Conservation (phyloP, 352 stramenopile genomes). For the Globisporangium cederbergense region DNA sequence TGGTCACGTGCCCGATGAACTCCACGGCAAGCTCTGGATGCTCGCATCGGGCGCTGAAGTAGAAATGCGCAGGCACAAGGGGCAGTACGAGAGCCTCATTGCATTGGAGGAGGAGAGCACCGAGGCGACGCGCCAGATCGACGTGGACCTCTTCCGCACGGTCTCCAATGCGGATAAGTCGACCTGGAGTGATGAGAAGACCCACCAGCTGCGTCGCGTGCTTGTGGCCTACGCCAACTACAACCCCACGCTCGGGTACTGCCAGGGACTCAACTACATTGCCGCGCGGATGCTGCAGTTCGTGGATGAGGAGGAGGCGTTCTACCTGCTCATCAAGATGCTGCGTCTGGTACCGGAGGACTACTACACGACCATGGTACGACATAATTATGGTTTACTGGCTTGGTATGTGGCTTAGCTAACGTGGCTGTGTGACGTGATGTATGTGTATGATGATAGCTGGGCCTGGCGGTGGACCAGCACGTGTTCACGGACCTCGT, state of each 20-base stretch:
- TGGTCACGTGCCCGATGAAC: constrained; percentile 47
- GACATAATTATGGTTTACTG: constrained; percentile 14
- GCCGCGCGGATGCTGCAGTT: constrained; percentile 67
- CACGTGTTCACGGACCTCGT: constrained; percentile 87
- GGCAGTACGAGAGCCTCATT: constrained; percentile 52
- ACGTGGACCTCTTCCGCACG: constrained; percentile 80
- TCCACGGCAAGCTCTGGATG: constrained; percentile 84
- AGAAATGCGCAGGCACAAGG: constrained; percentile 60
- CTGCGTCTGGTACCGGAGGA: constrained; percentile 76
- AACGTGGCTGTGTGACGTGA: constrained; percentile 1
- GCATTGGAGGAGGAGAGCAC: constrained; percentile 51
- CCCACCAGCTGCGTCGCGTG: constrained; percentile 68
- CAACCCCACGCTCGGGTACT: constrained; percentile 83
- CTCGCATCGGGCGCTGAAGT: constrained; percentile 62
- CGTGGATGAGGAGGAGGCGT: constrained; percentile 70
- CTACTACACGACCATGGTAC: constrained; percentile 88
- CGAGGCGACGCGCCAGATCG: constrained; percentile 78
- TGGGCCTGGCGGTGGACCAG: constrained; percentile 84
- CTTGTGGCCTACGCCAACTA: constrained; percentile 83
- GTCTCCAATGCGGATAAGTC: constrained; percentile 59
- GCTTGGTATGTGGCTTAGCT: constrained; percentile 1
- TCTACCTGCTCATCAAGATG: constrained; percentile 83
- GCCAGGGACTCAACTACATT: constrained; percentile 88
- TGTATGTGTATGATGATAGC: constrained; percentile 22
- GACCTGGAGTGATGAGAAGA: constrained; percentile 65